Evolutionary conservation across 805 yeast species (phyloP).

Genomic region (Candida sanyiensis): DNA sequence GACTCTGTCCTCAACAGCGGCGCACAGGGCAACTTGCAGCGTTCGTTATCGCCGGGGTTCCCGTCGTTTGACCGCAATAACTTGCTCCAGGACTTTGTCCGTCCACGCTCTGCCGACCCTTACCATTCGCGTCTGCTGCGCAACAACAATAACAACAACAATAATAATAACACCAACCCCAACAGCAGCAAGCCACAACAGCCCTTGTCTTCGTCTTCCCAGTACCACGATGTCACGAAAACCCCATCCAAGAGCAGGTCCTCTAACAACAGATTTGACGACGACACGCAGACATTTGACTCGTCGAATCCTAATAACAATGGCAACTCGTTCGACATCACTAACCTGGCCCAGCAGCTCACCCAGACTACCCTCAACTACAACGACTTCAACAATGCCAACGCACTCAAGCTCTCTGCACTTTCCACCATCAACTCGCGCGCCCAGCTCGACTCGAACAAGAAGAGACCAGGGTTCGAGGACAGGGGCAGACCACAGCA

Average conservation of each 20-base stretch:
- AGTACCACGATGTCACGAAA: slow-evolving; percentile 8
- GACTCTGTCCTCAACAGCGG: slow-evolving; percentile 34
- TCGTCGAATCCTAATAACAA: slow-evolving; percentile 10
- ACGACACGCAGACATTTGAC: slow-evolving; percentile 8
- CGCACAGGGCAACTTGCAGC: slow-evolving; percentile 18
- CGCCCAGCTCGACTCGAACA: slow-evolving; percentile 36
- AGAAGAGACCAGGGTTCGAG: slow-evolving; percentile 16
- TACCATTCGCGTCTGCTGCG: slow-evolving; percentile 16
- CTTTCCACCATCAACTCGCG: slow-evolving; percentile 58
- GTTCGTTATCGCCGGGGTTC: slow-evolving; percentile 28
- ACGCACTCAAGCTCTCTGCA: slow-evolving; percentile 59
- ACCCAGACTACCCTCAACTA: slow-evolving; percentile 17
- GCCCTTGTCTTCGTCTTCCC: too few relatives aligned
- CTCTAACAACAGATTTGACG: slow-evolving; percentile 18
- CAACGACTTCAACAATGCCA: slow-evolving; percentile 23
- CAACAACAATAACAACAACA: slow-evolving; percentile 7
- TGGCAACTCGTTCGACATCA: slow-evolving; percentile 21
- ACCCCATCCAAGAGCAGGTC: slow-evolving; percentile 21
- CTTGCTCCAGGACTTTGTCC: slow-evolving; percentile 23
- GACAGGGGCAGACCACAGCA: slow-evolving; percentile 1
- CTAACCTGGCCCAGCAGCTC: slow-evolving; percentile 26
- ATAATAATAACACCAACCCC: slow-evolving; percentile 6
- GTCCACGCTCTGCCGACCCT: slow-evolving; percentile 42
- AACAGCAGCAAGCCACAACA: slow-evolving; percentile 1
- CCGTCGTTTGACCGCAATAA: slow-evolving; percentile 15